Base-by-base conservation (phyloP, 208 protist genomes). In the Acanthamoeba royreba region DNA sequence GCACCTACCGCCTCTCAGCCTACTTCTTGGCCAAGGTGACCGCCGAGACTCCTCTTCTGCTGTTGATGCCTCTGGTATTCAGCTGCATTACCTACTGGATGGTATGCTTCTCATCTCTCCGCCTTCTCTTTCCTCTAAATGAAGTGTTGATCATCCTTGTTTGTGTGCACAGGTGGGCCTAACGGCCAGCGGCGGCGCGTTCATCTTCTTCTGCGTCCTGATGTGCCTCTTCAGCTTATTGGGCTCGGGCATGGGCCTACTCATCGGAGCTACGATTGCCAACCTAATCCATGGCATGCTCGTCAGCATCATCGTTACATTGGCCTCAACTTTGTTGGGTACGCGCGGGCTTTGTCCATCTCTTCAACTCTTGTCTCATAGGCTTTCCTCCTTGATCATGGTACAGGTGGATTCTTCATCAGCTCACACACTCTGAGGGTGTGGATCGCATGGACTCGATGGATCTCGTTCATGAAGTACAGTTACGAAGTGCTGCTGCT, bases 21-120 rank as follows among this genome's bases (percentile, higher is more conserved):
- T 96, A 95, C 79, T 96, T 95, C 72, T 47, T 94, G 47, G 83
- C 86, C 66, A 95, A 96, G 69, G 47, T 88, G 19, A 0, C 94
- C 22, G 58, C 90, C 33, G 93, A 96, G 52, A 35, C 92, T 0
- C 95, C 95, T 13, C 19, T 94, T 22, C 43, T 52, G n/a, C 33
- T 94, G 2, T 19, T 90, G 13, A 52, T 93, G 4, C 72, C 86
- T 5, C 4, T 87, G 38, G 33, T 95, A 31, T 93, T 88, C 35
- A 40, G 38, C n/a, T 2, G 0, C 0, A 94, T 96, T 40, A 42
- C 69, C 45, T 96, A 96, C 69, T 96, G 93, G 93, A 87, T 95
- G 95, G 55, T 96, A 11, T 79, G 94, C 7, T 42, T 85, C 3
- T 9, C 69, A 1, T 4, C 31, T 22, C 42, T 13, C 55, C 19